Conservation (phyloP, 225 moss, liverwort and hornwort genomes). For the Physcomitrium patens region DNA sequence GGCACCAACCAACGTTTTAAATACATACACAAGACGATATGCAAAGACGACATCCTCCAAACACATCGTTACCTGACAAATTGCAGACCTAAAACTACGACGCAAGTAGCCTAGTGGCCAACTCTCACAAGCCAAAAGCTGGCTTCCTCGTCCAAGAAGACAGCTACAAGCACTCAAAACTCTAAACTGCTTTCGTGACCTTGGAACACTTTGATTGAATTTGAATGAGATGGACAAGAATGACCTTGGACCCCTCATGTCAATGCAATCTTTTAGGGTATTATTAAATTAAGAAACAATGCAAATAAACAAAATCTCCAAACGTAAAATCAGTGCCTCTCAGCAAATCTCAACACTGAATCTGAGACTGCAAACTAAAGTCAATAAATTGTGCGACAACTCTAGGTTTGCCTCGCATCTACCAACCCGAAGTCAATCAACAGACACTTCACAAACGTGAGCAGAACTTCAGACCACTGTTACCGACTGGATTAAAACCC, state of each 20-base stretch:
- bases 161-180: background rate
- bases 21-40: background rate
- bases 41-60: background rate
- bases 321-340: background rate
- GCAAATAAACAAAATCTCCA: background rate
- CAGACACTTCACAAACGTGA: background rate
- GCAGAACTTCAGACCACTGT: background rate
- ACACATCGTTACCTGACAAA: background rate
- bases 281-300: background rate
- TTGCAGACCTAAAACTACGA: slow-evolving; percentile 18
- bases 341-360: background rate
- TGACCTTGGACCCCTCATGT: background rate
- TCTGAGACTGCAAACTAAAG: slow-evolving; percentile 2
- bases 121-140: background rate
- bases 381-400: background rate
- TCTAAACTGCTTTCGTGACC: background rate
- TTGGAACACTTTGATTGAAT: background rate
- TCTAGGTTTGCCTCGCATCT: slow-evolving; percentile 7
- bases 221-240: background rate
- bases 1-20: background rate
- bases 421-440: slow-evolving; percentile 10
- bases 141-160: slow-evolving; percentile 12
- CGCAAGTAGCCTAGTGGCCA: background rate
- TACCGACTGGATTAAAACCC: slow-evolving; percentile 15
- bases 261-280: background rate